phyloP scores from a whole-genome alignment of 148 eudicot species.

The Cornus suecica region DNA sequence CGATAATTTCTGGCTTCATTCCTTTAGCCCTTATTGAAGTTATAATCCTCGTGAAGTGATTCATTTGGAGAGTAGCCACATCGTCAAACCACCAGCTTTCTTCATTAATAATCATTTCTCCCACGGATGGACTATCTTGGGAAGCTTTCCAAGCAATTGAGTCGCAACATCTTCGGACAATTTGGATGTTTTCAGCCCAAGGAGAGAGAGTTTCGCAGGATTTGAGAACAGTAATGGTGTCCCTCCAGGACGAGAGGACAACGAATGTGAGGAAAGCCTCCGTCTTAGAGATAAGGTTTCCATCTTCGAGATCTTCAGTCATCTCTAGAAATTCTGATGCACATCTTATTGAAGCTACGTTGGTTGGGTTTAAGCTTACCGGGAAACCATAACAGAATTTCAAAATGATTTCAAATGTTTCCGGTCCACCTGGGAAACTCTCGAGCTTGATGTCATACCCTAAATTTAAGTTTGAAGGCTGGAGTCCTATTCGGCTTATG shows the following conservation, averaged over 20 bases:
- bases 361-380: conserved; percentile 44
- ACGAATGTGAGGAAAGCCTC: conserved; percentile 69
- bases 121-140: conserved; percentile 26
- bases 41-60: conserved; percentile 62
- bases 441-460: conserved; percentile 49
- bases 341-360: conserved; percentile 60
- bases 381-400: conserved; percentile 65
- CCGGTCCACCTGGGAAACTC: conserved; percentile 63
- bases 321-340: conserved; percentile 70
- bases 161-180: conserved; percentile 69
- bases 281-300: conserved; percentile 58
- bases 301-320: conserved; percentile 76
- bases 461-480: conserved; percentile 27
- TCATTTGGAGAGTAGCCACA: conserved; percentile 48
- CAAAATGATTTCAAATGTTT: conserved; percentile 42
- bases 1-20: conserved; percentile 40
- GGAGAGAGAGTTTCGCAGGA: conserved; percentile 63
- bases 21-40: conserved; percentile 47
- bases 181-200: conserved; percentile 75
- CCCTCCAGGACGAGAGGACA: conserved; percentile 68
- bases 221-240: conserved; percentile 56
- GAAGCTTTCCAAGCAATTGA: conserved; percentile 59
- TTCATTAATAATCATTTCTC: conserved; percentile 16
- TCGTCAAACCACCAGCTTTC: conserved; percentile 60
- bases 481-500: conserved; percentile 37